phyloP scores from a whole-genome alignment of 2,329 filamentous ascomycete genomes.

The Pezicula radicicola region DNA sequence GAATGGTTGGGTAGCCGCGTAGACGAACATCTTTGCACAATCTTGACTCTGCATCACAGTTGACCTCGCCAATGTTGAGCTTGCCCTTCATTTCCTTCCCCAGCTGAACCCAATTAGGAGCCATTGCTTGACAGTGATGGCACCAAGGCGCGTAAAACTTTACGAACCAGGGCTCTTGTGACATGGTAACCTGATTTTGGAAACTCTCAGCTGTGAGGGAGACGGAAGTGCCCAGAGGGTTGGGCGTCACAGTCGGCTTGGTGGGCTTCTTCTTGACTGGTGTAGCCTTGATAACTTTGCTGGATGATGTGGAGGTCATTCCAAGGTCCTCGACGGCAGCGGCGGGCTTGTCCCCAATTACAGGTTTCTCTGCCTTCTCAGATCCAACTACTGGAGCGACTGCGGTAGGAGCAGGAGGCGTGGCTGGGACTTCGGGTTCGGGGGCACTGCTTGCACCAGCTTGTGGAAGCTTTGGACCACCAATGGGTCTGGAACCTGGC shows the following conservation, averaged over 20 bases:
- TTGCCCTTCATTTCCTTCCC: constrained; percentile 86
- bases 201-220: constrained; percentile 81
- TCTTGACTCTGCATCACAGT: constrained; percentile 80
- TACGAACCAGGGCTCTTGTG: constrained; percentile 93
- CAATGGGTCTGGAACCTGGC: constrained; percentile 73
- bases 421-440: constrained; percentile 15
- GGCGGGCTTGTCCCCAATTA: constrained; percentile 2
- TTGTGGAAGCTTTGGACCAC: constrained; percentile 58
- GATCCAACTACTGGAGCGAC: constrained; percentile 9
- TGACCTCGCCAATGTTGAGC: constrained; percentile 92
- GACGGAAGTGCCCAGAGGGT: constrained; percentile 72
- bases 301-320: constrained; percentile 18
- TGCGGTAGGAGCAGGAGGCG: constrained; percentile 21
- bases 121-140: constrained; percentile 89
- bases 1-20: constrained; percentile 79
- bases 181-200: constrained; percentile 79
- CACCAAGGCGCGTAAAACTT: constrained; percentile 99
- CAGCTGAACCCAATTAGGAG: constrained; percentile 84
- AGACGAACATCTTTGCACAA: constrained; percentile 92
- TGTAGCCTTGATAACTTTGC: constrained; percentile 21
- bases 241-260: constrained; percentile 57
- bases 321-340: constrained; percentile 1
- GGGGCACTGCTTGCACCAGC: constrained; percentile 53
- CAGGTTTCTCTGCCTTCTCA: background rate
- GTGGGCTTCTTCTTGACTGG: constrained; percentile 38